Conservation (phyloP, 2,329 filamentous ascomycete genomes). For the Endoconidiophora laricicola region DNA sequence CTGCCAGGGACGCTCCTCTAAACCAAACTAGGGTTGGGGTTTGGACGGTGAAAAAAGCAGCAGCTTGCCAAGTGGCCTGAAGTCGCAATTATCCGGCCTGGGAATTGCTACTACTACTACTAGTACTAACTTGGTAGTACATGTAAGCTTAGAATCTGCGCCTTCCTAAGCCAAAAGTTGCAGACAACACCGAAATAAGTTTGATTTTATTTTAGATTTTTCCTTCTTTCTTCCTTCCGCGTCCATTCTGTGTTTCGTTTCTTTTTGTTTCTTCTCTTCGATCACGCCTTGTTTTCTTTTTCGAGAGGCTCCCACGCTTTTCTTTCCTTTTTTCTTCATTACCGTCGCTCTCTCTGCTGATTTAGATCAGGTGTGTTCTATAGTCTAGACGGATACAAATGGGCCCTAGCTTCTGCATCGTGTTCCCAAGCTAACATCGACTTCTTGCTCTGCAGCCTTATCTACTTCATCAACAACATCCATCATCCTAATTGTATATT, state of each 20-base stretch:
- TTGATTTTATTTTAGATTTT: conserved; percentile 12
- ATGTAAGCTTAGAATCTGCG: too few species aligned
- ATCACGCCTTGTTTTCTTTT: conserved; percentile 1
- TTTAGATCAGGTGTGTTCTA: too few species aligned
- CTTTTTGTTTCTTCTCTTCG: conserved; percentile 7
- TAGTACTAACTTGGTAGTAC: too few species aligned
- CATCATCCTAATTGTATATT: neutral
- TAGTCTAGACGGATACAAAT: too few species aligned
- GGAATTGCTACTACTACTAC: too few species aligned
- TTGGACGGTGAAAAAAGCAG: too few species aligned
- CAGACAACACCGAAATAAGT: neutral
- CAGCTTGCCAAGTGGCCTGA: conserved; percentile 11
- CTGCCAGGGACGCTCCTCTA: neutral
- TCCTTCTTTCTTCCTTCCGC: conserved; percentile 7
- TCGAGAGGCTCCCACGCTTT: neutral
- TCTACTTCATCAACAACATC: neutral
- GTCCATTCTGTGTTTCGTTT: conserved; percentile 9
- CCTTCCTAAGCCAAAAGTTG: too few species aligned
- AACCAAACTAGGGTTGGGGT: neutral
- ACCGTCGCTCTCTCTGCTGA: conserved; percentile 1
- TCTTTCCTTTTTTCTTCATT: neutral
- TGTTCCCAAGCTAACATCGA: too few species aligned
- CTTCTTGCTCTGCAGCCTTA: neutral
- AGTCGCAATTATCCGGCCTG: neutral
- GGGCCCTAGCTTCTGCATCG: too few species aligned